Conservation (phyloP, 805 yeast species). For the Yamadazyma kitorensis region DNA sequence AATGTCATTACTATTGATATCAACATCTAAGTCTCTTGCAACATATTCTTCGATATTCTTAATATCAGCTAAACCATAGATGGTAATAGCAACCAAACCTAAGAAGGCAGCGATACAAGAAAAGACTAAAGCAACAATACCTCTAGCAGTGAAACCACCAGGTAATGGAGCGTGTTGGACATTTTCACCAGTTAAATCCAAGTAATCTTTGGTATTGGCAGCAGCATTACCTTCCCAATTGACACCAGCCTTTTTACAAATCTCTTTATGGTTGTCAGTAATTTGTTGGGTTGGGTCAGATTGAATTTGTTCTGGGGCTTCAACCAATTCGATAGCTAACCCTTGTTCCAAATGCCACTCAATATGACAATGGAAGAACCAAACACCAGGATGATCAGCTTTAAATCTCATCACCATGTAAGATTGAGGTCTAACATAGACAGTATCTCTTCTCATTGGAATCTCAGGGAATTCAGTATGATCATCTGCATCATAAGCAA, state of each 20-base stretch:
- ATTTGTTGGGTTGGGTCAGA: constrained; percentile 45
- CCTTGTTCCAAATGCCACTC: constrained; percentile 88
- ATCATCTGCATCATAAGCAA: constrained; percentile 36
- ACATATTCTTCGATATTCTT: constrained; percentile 64
- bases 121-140: constrained; percentile 91
- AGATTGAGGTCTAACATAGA: constrained; percentile 64
- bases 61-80: constrained; percentile 86
- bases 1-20: constrained; percentile 33
- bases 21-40: constrained; percentile 51
- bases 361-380: constrained; percentile 92
- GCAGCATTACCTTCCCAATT: constrained; percentile 83
- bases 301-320: constrained; percentile 60
- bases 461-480: constrained; percentile 46
- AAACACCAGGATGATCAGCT: constrained; percentile 89
- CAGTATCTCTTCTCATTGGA: constrained; percentile 72
- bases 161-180: constrained; percentile 69
- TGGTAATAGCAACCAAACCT: constrained; percentile 72
- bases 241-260: constrained; percentile 59
- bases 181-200: constrained; percentile 73
- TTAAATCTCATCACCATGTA: constrained; percentile 66
- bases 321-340: constrained; percentile 66
- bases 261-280: constrained; percentile 55
- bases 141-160: constrained; percentile 88
- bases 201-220: constrained; percentile 59
- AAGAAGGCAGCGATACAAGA: constrained; percentile 81